Evolutionary conservation across 2,329 filamentous ascomycete species (phyloP).

Genomic region (Pezicula carpinea): DNA sequence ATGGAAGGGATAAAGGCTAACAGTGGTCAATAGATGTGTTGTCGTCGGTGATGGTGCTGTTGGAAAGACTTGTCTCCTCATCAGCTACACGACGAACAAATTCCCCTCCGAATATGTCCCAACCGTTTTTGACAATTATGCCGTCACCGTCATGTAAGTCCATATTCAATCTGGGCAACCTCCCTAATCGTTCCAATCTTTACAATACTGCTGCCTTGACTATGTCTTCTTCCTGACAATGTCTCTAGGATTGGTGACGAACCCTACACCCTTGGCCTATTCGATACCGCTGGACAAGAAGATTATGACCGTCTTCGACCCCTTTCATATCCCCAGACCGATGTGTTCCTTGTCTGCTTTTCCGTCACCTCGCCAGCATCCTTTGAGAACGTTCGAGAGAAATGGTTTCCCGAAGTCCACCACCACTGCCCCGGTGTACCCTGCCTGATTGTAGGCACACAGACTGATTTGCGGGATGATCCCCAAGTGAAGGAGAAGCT

Average conservation of each 20-base stretch:
- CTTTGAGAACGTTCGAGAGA: slow-evolving; percentile 98
- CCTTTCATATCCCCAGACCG: slow-evolving; percentile 95
- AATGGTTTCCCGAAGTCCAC: slow-evolving; percentile 98
- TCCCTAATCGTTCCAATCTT: background rate
- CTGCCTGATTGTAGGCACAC: slow-evolving; percentile 95
- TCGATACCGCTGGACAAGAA: slow-evolving; percentile 98
- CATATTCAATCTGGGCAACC: background rate
- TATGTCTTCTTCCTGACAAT: slow-evolving; percentile 13
- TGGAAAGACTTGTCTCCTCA: slow-evolving; percentile 97
- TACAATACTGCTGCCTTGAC: slow-evolving; percentile 1
- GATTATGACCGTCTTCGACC: slow-evolving; percentile 97
- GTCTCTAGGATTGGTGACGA: slow-evolving; percentile 89
- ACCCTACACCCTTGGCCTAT: slow-evolving; percentile 93
- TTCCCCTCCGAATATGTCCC: slow-evolving; percentile 99
- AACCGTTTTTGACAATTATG: slow-evolving; percentile 99
- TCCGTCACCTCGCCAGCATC: slow-evolving; percentile 95
- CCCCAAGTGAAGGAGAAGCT: slow-evolving; percentile 84
- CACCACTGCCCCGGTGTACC: slow-evolving; percentile 98
- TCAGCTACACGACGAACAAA: slow-evolving; percentile 99
- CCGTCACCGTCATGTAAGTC: slow-evolving; percentile 97
- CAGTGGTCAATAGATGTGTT: slow-evolving; percentile 67
- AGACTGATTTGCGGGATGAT: slow-evolving; percentile 93
- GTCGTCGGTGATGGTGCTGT: slow-evolving; percentile 99
- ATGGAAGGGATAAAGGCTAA: slow-evolving; percentile 10
- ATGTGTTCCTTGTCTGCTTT: slow-evolving; percentile 98